Evolutionary conservation across 1,139 yeast genomes (phyloP).

Genomic region (Suhomyces taliae): DNA sequence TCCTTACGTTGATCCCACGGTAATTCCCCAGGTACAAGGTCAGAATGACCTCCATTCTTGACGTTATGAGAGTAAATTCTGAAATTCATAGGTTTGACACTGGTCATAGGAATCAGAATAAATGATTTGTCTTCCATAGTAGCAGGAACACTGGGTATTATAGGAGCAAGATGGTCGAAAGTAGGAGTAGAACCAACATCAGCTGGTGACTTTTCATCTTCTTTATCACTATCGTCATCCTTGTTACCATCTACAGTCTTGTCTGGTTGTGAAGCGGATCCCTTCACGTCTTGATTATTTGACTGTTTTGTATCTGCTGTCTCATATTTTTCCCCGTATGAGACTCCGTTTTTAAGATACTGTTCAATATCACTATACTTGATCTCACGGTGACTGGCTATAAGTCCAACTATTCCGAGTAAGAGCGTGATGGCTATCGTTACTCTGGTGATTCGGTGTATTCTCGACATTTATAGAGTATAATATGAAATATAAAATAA

Average conservation of each 20-base stretch:
- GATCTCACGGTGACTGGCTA: background rate
- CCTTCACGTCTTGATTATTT: no score
- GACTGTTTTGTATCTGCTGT: background rate
- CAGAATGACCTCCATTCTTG: conserved; percentile 34
- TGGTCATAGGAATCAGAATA: conserved; percentile 18
- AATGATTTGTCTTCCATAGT: conserved; percentile 18
- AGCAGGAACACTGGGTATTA: conserved; percentile 11
- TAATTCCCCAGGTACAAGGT: conserved; percentile 31
- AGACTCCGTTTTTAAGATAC: background rate
- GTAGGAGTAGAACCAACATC: no score
- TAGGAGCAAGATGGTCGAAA: background rate
- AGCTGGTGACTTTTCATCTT: no score
- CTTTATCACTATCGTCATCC: no score
- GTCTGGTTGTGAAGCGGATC: no score
- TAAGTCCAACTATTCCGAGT: background rate
- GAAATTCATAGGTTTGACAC: conserved; percentile 21
- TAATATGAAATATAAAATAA: no score
- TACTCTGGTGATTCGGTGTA: background rate
- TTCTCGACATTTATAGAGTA: background rate
- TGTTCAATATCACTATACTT: background rate
- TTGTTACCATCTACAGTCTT: no score
- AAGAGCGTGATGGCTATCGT: background rate
- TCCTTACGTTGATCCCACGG: conserved; percentile 30
- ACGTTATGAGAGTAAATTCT: conserved; percentile 42
- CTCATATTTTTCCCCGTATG: background rate